Evolutionary conservation across 2,329 filamentous ascomycete genomes (phyloP).

Genomic region (Huntiella moniliformis): DNA sequence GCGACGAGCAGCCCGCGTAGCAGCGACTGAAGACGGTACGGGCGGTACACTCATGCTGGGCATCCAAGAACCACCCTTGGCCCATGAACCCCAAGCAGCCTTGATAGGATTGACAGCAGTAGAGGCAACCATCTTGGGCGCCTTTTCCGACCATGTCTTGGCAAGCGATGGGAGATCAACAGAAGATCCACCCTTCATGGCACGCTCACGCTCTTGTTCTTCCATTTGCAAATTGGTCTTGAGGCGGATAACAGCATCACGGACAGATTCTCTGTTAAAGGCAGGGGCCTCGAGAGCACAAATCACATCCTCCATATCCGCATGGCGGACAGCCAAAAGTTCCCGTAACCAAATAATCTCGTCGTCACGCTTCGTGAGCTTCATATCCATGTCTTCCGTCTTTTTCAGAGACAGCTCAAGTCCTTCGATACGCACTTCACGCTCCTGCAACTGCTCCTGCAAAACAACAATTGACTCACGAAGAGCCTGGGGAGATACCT

Average conservation of each 20-base stretch:
- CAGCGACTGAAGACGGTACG: constrained; percentile 1
- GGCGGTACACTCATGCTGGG: constrained; percentile 25
- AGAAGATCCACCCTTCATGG: constrained; percentile 49
- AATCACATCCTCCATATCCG: constrained; percentile 87
- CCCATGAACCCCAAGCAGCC: constrained; percentile 97
- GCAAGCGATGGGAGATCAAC: constrained; percentile 58
- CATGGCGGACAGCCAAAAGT: constrained; percentile 71
- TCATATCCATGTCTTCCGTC: constrained; percentile 60
- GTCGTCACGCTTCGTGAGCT: constrained; percentile 79
- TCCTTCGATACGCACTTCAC: constrained; percentile 74
- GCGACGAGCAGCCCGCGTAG: not conserved
- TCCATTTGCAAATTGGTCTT: constrained; percentile 96
- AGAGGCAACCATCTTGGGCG: constrained; percentile 57
- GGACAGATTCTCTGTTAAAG: constrained; percentile 62
- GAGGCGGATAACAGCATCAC: constrained; percentile 80
- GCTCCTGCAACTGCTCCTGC: constrained; percentile 89
- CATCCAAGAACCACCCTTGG: constrained; percentile 37
- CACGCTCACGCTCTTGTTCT: constrained; percentile 79
- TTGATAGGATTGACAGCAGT: constrained; percentile 58
- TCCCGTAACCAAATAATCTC: constrained; percentile 93
- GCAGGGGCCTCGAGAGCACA: constrained; percentile 46
- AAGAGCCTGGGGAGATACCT: constrained; percentile 82
- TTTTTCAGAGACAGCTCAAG: constrained; percentile 54
- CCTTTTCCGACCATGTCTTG: constrained; percentile 30
- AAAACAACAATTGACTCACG: constrained; percentile 91